phyloP scores from a whole-genome alignment of 768 basidiomycete species.

The Pisolithus sp. region DNA sequence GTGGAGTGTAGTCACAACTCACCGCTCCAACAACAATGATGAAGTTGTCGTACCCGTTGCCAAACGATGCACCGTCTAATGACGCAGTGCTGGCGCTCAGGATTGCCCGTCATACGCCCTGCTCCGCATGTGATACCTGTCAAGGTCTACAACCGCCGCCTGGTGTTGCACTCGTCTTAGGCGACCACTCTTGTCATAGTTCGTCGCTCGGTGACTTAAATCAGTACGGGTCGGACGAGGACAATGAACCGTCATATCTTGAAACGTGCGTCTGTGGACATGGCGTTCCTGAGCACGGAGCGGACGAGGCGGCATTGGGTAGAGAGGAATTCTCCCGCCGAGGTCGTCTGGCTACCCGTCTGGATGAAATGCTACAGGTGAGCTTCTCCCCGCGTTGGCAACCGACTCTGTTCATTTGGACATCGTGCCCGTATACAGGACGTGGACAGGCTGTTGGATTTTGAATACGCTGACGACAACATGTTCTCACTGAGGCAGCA shows the following conservation, averaged over 20 bases:
- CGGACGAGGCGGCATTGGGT: conserved; percentile 49
- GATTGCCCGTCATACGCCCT: conserved; percentile 77
- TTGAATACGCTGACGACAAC: conserved; percentile 66
- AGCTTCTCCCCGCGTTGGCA: conserved; percentile 23
- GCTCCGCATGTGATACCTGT: conserved; percentile 61
- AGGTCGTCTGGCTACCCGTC: conserved; percentile 65
- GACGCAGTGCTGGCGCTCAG: conserved; percentile 56
- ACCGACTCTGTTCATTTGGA: conserved; percentile 12
- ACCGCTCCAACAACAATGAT: conserved; percentile 41
- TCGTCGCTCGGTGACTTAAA: conserved; percentile 49
- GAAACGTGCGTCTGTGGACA: conserved; percentile 68
- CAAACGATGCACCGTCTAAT: conserved; percentile 44
- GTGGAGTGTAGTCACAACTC: not conserved
- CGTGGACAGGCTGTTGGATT: conserved; percentile 69
- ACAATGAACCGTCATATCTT: conserved; percentile 50
- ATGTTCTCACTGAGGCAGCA: conserved; percentile 65
- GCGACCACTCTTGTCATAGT: conserved; percentile 35
- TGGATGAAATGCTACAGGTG: conserved; percentile 81
- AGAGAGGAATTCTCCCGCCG: conserved; percentile 64
- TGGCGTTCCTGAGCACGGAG: conserved; percentile 57
- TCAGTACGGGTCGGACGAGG: conserved; percentile 69
- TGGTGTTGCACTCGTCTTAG: conserved; percentile 52
- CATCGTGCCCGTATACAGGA: conserved; percentile 44
- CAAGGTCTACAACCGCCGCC: conserved; percentile 61
- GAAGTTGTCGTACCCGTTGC: conserved; percentile 65